phyloP scores from a whole-genome alignment of 108 stramenopile genomes.

The Conticribra weissflogii region DNA sequence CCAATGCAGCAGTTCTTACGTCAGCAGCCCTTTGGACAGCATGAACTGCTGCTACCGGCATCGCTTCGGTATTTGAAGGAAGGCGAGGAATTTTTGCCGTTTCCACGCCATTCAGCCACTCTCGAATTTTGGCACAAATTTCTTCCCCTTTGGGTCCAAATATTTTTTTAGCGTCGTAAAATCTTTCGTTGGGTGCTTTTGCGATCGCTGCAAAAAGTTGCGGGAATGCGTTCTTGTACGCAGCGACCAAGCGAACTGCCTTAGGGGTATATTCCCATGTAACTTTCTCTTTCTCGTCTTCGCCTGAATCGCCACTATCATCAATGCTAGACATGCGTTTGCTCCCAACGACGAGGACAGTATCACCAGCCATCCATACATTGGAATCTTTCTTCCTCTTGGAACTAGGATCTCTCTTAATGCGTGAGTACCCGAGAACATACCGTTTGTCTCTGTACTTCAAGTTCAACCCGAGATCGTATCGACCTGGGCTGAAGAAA shows the following conservation, averaged over 20 bases:
- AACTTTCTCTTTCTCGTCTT: conserved; percentile 52
- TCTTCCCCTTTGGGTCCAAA: conserved; percentile 82
- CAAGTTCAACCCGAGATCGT: conserved; percentile 95
- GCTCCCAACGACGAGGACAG: conserved; percentile 82
- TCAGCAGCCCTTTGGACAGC: conserved; percentile 94
- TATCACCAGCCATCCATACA: conserved; percentile 87
- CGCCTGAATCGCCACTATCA: conserved; percentile 47
- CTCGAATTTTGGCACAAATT: conserved; percentile 65
- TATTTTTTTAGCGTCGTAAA: conserved; percentile 81
- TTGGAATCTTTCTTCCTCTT: conserved; percentile 44
- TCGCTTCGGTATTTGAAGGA: conserved; percentile 87
- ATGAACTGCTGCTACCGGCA: conserved; percentile 87
- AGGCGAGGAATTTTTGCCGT: conserved; percentile 90
- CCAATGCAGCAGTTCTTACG: conserved; percentile 70
- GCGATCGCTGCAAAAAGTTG: conserved; percentile 80
- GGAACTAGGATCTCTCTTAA: conserved; percentile 40
- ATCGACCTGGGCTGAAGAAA: conserved; percentile 80
- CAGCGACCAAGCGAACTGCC: conserved; percentile 89
- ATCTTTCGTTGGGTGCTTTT: conserved; percentile 79
- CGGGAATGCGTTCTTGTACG: conserved; percentile 91
- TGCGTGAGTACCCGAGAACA: conserved; percentile 89
- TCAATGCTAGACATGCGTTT: conserved; percentile 35
- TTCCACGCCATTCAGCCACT: conserved; percentile 88
- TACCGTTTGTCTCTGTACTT: conserved; percentile 81
- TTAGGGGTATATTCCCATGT: conserved; percentile 94